Base-by-base conservation (phyloP, 768 basidiomycete species). In the Paxillus involutus region DNA sequence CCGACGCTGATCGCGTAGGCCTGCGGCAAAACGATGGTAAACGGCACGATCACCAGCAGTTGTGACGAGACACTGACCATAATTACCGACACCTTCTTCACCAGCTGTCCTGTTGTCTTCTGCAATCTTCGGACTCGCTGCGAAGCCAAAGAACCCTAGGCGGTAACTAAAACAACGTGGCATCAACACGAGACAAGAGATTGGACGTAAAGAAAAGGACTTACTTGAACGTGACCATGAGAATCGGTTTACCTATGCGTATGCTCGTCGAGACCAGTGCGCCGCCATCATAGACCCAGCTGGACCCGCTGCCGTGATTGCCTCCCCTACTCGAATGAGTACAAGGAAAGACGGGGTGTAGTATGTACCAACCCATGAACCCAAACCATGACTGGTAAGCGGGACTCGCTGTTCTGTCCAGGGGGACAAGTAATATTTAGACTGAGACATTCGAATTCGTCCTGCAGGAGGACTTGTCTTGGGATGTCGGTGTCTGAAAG, bases 391-490 rank as follows among this genome's bases (percentile, higher is more conserved):
- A 91, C 88, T 6, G 89, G 89, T 14, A 86, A 57, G 41, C 74
- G 77, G 39, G 86, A 84, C 44, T 73, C 72, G 3, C 78, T 61
- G 4, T 69, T 74, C 17, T 84, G 73, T 16, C 80, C 81, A 24
- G 78, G 82, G 10, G 89, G 89, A 52, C 81, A 80, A n/a, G 88
- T 89, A 49, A 91, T 87, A 69, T 89, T 90, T 55, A 91, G 68
- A 64, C 90, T 91, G 21, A 91, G 74, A 68, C 89, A 91, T 49
- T 88, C 85, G 36, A 90, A 88, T 68, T 91, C 89, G 65, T 88
- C 79, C 47, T 87, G 84, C 58, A 77, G 76, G 35, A 87, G 70
- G 12, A 69, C 61, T 64, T 86, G 85, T 45, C 72, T 69, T 0
- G 86, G 84, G 7, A 80, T 70, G 32, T 80, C 77, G 11, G 77